Evolutionary conservation across 2,329 filamentous ascomycete genomes (phyloP).

Genomic region (Fusarium scirpi): DNA sequence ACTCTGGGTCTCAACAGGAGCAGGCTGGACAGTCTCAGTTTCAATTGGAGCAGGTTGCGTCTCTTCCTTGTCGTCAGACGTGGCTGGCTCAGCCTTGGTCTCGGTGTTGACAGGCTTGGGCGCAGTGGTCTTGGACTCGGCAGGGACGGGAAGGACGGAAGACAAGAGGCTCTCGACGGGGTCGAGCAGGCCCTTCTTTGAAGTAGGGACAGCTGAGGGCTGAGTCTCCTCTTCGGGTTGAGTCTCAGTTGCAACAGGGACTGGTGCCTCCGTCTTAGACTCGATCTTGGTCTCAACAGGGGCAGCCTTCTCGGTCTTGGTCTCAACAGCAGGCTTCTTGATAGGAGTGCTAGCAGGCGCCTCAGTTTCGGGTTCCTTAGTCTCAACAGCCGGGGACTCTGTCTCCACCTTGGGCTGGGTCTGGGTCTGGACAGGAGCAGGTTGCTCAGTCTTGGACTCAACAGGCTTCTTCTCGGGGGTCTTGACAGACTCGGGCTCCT

Average conservation of each 20-base stretch:
- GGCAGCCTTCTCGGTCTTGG: constrained; percentile 12
- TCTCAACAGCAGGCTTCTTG: constrained; percentile 12
- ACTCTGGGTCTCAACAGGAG: constrained; percentile 6
- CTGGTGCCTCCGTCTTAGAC: constrained; percentile 7
- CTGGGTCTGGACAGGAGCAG: constrained; percentile 14
- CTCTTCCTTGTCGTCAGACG: constrained; percentile 8
- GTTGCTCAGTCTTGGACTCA: constrained; percentile 25
- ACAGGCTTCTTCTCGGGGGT: constrained; percentile 23
- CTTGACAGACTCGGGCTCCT: constrained; percentile 15
- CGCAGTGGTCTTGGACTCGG: constrained; percentile 19
- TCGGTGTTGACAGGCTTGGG: constrained; percentile 21
- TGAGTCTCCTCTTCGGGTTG: constrained; percentile 8
- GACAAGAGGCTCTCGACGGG: constrained; percentile 37
- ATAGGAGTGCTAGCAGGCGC: constrained; percentile 4
- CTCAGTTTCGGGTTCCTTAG: constrained; percentile 6
- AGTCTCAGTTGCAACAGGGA: constrained; percentile 13
- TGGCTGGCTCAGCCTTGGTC: constrained; percentile 9
- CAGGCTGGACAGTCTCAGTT: constrained; percentile 3
- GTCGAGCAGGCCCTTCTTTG: constrained; percentile 36
- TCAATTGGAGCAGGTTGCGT: constrained; percentile 11
- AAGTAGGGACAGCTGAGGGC: constrained; percentile 13
- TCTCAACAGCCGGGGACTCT: neutral
- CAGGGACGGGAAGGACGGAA: constrained; percentile 25
- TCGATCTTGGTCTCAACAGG: neutral
- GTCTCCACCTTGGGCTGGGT: constrained; percentile 7